A percentile compares a stretch with the other conserved stretches of the same genome.
These are phyloP conservation scores for Tylopilus vinaceipallidus DNA, from an alignment of 768 basidiomycete genomes.

Conservation along the genomic window DNA sequence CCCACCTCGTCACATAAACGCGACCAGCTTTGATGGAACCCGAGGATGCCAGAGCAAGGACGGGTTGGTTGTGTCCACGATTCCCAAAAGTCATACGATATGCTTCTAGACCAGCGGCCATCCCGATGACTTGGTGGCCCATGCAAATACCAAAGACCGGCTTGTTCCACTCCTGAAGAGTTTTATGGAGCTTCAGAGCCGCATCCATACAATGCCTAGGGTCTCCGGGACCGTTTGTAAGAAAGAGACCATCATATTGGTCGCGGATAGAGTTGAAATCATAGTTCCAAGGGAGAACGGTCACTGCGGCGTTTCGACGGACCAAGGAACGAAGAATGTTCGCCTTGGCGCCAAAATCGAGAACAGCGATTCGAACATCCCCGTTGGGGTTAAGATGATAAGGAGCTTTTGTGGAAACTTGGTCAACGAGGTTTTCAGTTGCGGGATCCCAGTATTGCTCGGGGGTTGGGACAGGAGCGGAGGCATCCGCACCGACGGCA, in stretches of 20 bases:
- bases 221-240: slow-evolving; percentile 96
- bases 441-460: slow-evolving; percentile 94
- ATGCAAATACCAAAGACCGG: slow-evolving; percentile 99
- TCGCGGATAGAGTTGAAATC: slow-evolving; percentile 93
- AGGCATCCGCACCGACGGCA: slow-evolving; percentile 74
- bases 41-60: slow-evolving; percentile 88
- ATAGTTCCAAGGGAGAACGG: slow-evolving; percentile 96
- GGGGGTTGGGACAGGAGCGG: slow-evolving; percentile 52
- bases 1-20: slow-evolving; percentile 92
- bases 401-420: slow-evolving; percentile 81
- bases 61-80: slow-evolving; percentile 98
- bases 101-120: slow-evolving; percentile 94
- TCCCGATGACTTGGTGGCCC: slow-evolving; percentile 97
- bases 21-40: slow-evolving; percentile 94
- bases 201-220: slow-evolving; percentile 88
- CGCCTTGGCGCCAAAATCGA: slow-evolving; percentile 97
- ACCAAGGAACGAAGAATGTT: slow-evolving; percentile 94
- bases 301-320: slow-evolving; percentile 87
- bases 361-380: slow-evolving; percentile 88
- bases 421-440: slow-evolving; percentile 88
- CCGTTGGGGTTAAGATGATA: slow-evolving; percentile 87
- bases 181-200: slow-evolving; percentile 73
- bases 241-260: slow-evolving; percentile 90
- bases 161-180: slow-evolving; percentile 84
- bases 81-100: slow-evolving; percentile 99